Percentiles rank a stretch among this genome's conserved stretches.
Conservation (phyloP, 2,329 filamentous ascomycete genomes). For the Decorospora gaudefroyi region DNA sequence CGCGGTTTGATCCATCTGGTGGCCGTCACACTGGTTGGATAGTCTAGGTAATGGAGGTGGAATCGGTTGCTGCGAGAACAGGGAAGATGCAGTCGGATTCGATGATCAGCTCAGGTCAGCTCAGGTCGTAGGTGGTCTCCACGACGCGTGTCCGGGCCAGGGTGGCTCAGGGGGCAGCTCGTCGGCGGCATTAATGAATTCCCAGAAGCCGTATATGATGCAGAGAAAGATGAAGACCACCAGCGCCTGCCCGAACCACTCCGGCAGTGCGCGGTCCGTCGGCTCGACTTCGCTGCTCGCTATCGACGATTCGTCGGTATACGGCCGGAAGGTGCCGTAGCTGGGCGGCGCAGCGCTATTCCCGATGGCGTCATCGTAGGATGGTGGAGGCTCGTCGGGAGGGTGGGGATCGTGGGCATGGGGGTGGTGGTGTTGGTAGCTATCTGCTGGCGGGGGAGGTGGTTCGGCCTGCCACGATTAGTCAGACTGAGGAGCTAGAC, state of each 20-base stretch:
- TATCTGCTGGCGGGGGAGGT: conserved; percentile 15
- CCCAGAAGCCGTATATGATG: conserved; percentile 43
- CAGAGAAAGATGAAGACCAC: conserved; percentile 33
- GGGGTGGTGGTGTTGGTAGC: conserved; percentile 11
- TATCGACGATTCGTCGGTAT: conserved; percentile 37
- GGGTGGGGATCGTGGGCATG: conserved; percentile 7
- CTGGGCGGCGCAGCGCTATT: conserved; percentile 31
- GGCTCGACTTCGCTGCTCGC: conserved; percentile 37
- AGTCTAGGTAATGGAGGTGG: too few relatives aligned
- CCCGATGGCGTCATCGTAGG: conserved; percentile 41
- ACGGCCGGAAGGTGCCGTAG: conserved; percentile 40
- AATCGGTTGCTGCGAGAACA: too few relatives aligned
- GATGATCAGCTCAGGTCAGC: too few relatives aligned
- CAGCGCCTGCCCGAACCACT: conserved; percentile 38
- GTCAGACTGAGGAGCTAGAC: background rate
- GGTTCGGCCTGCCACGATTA: conserved; percentile 10
- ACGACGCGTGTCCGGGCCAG: too few relatives aligned
- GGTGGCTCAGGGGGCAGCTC: too few relatives aligned
- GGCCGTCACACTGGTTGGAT: too few relatives aligned
- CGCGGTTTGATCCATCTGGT: too few relatives aligned
- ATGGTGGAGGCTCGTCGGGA: conserved; percentile 40
- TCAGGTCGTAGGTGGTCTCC: too few relatives aligned
- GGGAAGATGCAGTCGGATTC: too few relatives aligned
- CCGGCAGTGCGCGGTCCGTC: conserved; percentile 30
- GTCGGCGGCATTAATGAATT: conserved; percentile 26